Evolutionary conservation across 805 yeast genomes (phyloP), one percentile per base, ranked within the genome.

Genomic region (Zygosaccharomyces bailii): DNA sequence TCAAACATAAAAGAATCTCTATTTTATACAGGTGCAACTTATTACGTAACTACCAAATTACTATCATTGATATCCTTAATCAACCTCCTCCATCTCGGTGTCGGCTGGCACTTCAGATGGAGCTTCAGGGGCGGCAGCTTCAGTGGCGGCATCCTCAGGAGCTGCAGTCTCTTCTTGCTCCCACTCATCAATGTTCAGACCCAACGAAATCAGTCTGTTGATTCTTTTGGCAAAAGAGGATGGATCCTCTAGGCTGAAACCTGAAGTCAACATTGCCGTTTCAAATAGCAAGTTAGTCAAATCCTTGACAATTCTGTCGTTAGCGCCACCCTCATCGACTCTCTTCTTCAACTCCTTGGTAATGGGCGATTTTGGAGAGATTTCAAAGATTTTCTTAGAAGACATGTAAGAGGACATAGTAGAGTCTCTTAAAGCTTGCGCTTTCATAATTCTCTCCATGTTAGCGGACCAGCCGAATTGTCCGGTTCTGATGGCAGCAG

Each of bases 371-470:
- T 80, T 84, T 75, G 99, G 97, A 64, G 98, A 91, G 60, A 93
- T 89, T 80, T 93, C 99, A 65, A 93, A 88, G 67, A 93, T 93
- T 84, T 93, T 93, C 89, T 93, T 93, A 45, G 99, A 93, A 39
- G 98, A 85, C 99, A 93, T 93, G 93, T 93, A 93, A 53, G 96
- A 82, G 33, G 98, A 89, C 99, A 93, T 93, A 61, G 96, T 80
- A 61, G 96, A 86, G 73, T 93, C 99, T 79, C 98, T 89, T 66
- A 93, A 78, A 62, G 99, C 99, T 80, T 93, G 99, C 52, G 99
- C 99, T 81, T 93, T 93, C 99, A 93, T 93, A 81, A 93, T 93
- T 85, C 99, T 91, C 80, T 93, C 99, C 99, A 93, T 93, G 81
- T 93, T 93, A 66, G 99, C 99, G 59, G 99, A 93, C 99, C 99